Conservation (phyloP, 1,284 basidiomycete species). For the Cystobasidium pallidum region DNA sequence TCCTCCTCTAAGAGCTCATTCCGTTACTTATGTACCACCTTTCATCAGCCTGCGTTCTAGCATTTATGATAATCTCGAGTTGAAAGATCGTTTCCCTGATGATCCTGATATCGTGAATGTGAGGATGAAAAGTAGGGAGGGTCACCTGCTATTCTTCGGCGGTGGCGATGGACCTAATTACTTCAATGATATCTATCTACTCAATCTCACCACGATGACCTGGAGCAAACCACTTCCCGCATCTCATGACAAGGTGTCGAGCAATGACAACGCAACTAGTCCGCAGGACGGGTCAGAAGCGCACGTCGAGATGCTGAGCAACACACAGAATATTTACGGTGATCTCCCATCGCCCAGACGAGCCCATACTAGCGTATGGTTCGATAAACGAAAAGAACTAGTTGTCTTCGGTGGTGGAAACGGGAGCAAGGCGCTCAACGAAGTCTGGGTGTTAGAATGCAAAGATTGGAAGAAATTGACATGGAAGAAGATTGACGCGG, state of each 20-base stretch:
- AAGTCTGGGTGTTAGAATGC: constrained; percentile 47
- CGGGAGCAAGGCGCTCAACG: constrained; percentile 49
- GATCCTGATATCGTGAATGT: constrained; percentile 18
- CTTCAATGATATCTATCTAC: constrained; percentile 49
- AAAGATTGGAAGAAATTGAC: constrained; percentile 42
- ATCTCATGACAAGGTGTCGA: neutral
- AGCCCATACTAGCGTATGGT: constrained; percentile 50
- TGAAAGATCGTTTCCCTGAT: constrained; percentile 8
- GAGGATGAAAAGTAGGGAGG: constrained; percentile 26
- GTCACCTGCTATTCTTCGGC: constrained; percentile 48
- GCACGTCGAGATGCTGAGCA: neutral
- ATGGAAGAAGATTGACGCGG: constrained; percentile 45
- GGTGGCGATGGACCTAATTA: constrained; percentile 52
- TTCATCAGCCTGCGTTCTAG: neutral
- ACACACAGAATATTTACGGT: constrained; percentile 29
- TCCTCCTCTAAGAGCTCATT: constrained; percentile 45
- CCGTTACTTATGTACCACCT: constrained; percentile 40
- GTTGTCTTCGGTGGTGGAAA: constrained; percentile 53
- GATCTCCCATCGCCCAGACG: constrained; percentile 47
- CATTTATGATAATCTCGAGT: constrained; percentile 6
- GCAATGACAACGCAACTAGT: neutral
- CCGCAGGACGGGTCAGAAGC: neutral
- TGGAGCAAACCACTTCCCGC: constrained; percentile 31
- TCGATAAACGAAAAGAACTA: constrained; percentile 41
- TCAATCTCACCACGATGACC: constrained; percentile 46